Evolutionary conservation across 2,329 filamentous ascomycete species (phyloP).

Genomic region (Canariomyces notabilis): DNA sequence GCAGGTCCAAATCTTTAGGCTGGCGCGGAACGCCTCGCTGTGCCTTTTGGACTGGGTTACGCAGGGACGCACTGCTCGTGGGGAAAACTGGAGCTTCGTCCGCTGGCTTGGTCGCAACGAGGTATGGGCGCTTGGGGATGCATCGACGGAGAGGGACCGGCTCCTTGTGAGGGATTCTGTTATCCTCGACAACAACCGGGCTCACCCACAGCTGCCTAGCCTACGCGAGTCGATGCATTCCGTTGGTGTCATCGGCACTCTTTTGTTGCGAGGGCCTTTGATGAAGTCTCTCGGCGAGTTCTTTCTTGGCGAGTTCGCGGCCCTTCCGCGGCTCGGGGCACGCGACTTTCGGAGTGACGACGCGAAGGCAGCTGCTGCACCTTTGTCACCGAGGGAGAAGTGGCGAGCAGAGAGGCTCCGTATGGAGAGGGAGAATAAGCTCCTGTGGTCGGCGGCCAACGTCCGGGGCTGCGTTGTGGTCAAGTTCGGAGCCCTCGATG

Average conservation of each 20-base stretch:
- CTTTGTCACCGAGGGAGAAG: slow-evolving; percentile 38
- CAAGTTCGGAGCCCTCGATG: slow-evolving; percentile 79
- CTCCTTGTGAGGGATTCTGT: slow-evolving; percentile 83
- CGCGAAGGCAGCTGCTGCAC: slow-evolving; percentile 32
- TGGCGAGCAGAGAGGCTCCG: slow-evolving; percentile 54
- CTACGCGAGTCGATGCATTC: slow-evolving; percentile 64
- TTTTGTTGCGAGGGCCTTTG: slow-evolving; percentile 72
- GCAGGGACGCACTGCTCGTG: slow-evolving; percentile 75
- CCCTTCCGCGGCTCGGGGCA: slow-evolving; percentile 74
- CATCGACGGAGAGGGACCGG: slow-evolving; percentile 39
- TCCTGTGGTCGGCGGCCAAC: slow-evolving; percentile 78
- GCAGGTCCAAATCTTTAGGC: slow-evolving; percentile 73
- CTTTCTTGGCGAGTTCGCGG: slow-evolving; percentile 73
- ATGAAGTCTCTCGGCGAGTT: slow-evolving; percentile 64
- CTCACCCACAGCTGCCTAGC: slow-evolving; percentile 36
- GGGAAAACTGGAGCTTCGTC: slow-evolving; percentile 81
- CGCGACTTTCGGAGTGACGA: slow-evolving; percentile 65
- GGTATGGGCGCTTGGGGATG: slow-evolving; percentile 54
- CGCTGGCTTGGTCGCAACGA: slow-evolving; percentile 84
- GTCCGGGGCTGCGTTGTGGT: slow-evolving; percentile 82
- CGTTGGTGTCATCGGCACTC: slow-evolving; percentile 73
- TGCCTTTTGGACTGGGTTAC: slow-evolving; percentile 94
- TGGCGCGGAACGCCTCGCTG: slow-evolving; percentile 55
- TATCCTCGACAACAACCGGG: slow-evolving; percentile 56
- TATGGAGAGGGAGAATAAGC: slow-evolving; percentile 52